Evolutionary conservation across 31 red algal genomes (phyloP), one percentile per base, ranked within the genome.

Genomic region (Bonnemaisonia californica): DNA sequence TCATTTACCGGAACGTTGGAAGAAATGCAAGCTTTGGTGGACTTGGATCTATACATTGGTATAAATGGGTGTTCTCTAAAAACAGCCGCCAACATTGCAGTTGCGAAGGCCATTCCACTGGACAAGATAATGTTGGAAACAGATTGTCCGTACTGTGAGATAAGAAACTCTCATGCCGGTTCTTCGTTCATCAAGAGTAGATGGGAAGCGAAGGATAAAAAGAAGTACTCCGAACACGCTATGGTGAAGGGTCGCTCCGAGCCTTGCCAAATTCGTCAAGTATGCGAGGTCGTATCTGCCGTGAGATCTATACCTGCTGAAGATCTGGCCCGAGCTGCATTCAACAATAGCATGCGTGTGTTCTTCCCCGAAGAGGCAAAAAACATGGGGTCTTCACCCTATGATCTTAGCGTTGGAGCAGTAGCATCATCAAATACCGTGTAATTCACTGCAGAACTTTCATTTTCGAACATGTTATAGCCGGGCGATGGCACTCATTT

Each of bases 51-150:
- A 26, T 95, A 94, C 71, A 79, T 99, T 41, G 97, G 97, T 30
- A 56, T 99, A 41, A 99, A 99, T 57, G 97, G 97, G 16, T 99
- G 97, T 33, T 93, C 90, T 3, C 69, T 99, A 31, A 99, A 99
- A 69, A 99, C 93, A 3, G 33, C 87, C 31, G 89, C 85, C 16
- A 99, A 99, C 39, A 26, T 99, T 13, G 36, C 78, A 32, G 86
- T 91, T 30, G 97, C 62, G 1, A 32, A 66, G 39, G 77, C 64
- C 9, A 82, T 96, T 41, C 97, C 97, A 28, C 71, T 95, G 23
- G 89, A 99, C 11, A 90, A 92, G 57, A 76, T 99, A 26, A 80
- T 99, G 76, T 54, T 99, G 22, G 97, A 99, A 66, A 99, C 97
- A 1, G 97, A 99, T 54, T 88, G 85, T 54, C 97, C 97, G 2